Base-by-base conservation (phyloP, 2,329 filamentous ascomycete genomes). In the Stagonosporopsis vannaccii region DNA sequence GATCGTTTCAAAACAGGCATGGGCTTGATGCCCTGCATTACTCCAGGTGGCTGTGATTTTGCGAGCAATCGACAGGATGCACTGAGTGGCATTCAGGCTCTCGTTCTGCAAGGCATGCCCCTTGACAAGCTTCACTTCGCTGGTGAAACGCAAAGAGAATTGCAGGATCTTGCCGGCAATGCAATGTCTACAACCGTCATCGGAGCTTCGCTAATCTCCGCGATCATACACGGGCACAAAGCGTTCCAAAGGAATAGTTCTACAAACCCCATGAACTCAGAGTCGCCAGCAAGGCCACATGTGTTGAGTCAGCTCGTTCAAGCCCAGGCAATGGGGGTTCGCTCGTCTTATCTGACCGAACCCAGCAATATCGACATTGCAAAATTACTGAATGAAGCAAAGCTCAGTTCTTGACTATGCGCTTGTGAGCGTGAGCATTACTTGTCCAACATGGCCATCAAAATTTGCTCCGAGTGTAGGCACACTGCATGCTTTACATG, bases 111-210 rank as follows among this genome's bases (percentile, higher is more conserved):
- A 75, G 90, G 90, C 1, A 78, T 93, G 44, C 88, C 89, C 0
- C 71, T 88, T 1, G 76, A 86, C 50, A 81, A 82, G 44, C 77
- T 93, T 11, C 77, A 86, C 0, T 80, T 92, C n/a, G 87, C 84
- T 0, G 82, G 82, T 8, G 87, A 93, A 64, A 83, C 81, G 0
- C 45, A 77, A 26, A 59, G 69, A 1, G 74, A 92, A 17, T 77
- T 91, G 2, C 85, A 88, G 59, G 85, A 92, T 61, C 77, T 94
- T 2, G 89, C 89, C 2, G 90, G 90, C 0, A 94, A 95, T 70
- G 90, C 90, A 0, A 94, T 94, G 90, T 87, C 84, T 1, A 86
- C 85, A 0, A 89, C 90, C 0, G 88, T 92, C 0, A 85, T 92
- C 9, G 88, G 87, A 2, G 80, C 84, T 1, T 83, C 84, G 0